These are phyloP conservation scores for Cyberlindnera saturnus DNA, from an alignment of 805 yeast genomes.

Conservation along the genomic window DNA sequence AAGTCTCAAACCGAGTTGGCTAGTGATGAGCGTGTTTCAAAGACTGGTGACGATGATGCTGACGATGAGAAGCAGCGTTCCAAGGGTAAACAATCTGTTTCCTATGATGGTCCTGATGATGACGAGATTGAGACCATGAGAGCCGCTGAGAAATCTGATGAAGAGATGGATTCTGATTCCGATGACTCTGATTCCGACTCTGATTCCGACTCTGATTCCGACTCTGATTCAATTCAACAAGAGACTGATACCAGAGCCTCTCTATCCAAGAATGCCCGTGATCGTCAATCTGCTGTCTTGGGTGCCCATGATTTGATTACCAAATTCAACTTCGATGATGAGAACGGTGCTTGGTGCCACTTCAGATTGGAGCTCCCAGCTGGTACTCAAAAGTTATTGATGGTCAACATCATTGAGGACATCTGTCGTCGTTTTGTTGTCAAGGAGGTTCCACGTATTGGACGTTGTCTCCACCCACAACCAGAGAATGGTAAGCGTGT, in stretches of 20 bases:
- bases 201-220: slow-evolving; percentile 34
- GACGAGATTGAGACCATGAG: slow-evolving; percentile 90
- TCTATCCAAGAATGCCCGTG: slow-evolving; percentile 60
- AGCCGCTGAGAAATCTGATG: slow-evolving; percentile 74
- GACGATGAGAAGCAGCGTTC: slow-evolving; percentile 54
- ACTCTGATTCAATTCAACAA: slow-evolving; percentile 21
- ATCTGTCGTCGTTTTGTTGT: slow-evolving; percentile 87
- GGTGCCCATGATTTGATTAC: slow-evolving; percentile 68
- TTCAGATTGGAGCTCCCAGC: slow-evolving; percentile 80
- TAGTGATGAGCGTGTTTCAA: slow-evolving; percentile 28
- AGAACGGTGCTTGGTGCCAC: slow-evolving; percentile 85
- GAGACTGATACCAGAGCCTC: slow-evolving; percentile 25
- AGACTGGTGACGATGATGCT: slow-evolving; percentile 46
- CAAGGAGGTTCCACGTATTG: slow-evolving; percentile 85
- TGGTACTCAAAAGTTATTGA: slow-evolving; percentile 84
- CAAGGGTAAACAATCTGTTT: slow-evolving; percentile 78
- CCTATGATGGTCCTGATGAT: slow-evolving; percentile 93
- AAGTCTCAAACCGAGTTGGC: slow-evolving; percentile 42
- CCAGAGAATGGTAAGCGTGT: slow-evolving; percentile 66
- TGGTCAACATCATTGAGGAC: slow-evolving; percentile 95
- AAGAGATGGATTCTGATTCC: slow-evolving; percentile 40
- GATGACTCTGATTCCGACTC: slow-evolving; percentile 29
- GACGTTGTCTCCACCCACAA: slow-evolving; percentile 84
- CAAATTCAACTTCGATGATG: slow-evolving; percentile 86
- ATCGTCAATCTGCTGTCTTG: slow-evolving; percentile 80